Base-by-base conservation (phyloP, 176 grass and related monocot genomes). In the Cocos nucifera region DNA sequence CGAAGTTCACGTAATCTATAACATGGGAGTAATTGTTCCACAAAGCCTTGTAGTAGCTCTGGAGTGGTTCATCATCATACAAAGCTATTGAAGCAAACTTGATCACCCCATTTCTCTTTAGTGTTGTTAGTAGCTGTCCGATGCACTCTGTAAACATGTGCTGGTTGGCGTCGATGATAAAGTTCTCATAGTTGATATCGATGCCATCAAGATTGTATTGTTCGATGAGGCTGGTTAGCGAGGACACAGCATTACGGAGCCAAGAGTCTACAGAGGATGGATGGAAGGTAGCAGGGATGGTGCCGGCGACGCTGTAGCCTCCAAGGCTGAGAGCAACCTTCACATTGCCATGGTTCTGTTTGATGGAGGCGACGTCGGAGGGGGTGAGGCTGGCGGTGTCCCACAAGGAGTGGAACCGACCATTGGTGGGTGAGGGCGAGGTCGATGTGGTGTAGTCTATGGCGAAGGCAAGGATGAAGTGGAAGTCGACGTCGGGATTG, bases 391-490 rank as follows among this genome's bases (percentile, higher is more conserved):
- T 83, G 0, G 49, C 0, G 61, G 53, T 62, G 69, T 97, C 78
- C 83, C 80, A 97, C 79, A 83, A 91, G 62, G 91, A 61, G 51
- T 57, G 69, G 72, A 97, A 97, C 60, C 58, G 29, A 17, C 87
- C 87, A 20, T 97, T 62, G 21, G 83, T 91, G 54, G 78, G 92
- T 0, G 87, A 29, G 0, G 81, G 89, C 1, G 84, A 69, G 4
- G 67, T 54, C 2, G 84, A 77, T 0, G 51, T 74, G 17, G 80
- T 80, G 59, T 91, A 97, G 69, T 97, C 84, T 65, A 97, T 85
- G 73, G 51, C 76, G 65, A 97, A 97, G 20, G 92, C 54, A 3
- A 82, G 61, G 70, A 91, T 78, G 76, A 64, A 91, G 65, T 97
- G 73, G 60, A 91, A 74, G 6, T 58, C 49, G 39, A 85, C 72